Base-by-base conservation (phyloP, 805 yeast species). In the Candida silvicultrix region DNA sequence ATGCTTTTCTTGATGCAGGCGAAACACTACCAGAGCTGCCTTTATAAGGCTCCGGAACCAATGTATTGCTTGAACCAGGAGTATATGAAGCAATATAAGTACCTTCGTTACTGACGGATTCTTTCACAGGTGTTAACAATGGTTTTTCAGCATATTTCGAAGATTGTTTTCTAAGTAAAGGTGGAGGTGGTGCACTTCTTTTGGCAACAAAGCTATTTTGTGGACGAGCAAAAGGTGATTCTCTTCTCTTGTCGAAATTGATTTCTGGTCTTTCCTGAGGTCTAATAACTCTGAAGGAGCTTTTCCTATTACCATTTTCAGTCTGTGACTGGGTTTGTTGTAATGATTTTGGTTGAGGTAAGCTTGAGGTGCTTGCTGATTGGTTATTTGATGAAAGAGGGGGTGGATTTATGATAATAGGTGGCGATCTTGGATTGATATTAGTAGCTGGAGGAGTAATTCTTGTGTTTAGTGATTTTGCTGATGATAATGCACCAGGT, bases 181-280 rank as follows among this genome's bases (percentile, higher is more conserved):
- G 87, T 4, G 89, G 86, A 7, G 83, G 85, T 0, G 89, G 89
- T 0, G 89, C 85, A 12, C 74, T 79, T 55, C 95, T 67, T 47
- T 73, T 76, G 0, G 95, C 94, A 10, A 85, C 78, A 20, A 85
- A 67, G 46, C 70, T 75, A 34, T 16, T 18, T 67, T 59, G 23
- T 28, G 7, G 31, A 11, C 39, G 25, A 18, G 69, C 80, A 56
- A 77, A 85, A 1, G 96, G 95, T 0, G 95, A 83, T 40, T 78
- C 80, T 39, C 96, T 67, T 43, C 89, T 71, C 54, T 84, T 80
- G 55, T 88, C 94, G 58, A 88, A 88, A 62, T 89, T 89, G 49
- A 87, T 87, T 56, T 85, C 95, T 31, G 75, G 69, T 14, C 75
- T 78, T n/a, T 76, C 79, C 21, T 78, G 76, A 10, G 73, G 74